Evolutionary conservation across 495 filamentous ascomycete genomes (phyloP).

Genomic region (Xeromyces bisporus): DNA sequence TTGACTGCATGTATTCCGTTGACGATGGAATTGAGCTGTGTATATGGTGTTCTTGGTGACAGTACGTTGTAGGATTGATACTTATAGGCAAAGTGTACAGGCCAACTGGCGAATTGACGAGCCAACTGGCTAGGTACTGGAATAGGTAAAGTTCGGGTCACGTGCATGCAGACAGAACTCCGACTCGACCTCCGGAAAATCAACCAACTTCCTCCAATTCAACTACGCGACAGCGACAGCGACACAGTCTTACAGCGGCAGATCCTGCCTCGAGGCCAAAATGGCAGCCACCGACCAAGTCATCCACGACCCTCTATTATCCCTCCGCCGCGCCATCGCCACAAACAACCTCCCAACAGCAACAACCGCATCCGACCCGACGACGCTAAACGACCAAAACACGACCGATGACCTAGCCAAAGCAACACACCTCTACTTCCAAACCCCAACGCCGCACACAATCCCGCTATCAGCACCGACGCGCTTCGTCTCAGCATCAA

Average conservation of each 20-base stretch:
- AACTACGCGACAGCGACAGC: no score
- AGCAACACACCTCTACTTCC: conserved; percentile 73
- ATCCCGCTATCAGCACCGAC: conserved; percentile 62
- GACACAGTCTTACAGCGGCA: no score
- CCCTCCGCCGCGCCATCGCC: conserved; percentile 64
- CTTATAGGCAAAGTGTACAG: no score
- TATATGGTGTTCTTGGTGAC: no score
- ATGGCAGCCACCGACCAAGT: conserved; percentile 21
- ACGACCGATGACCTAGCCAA: conserved; percentile 44
- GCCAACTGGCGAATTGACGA: no score
- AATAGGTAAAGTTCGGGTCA: no score
- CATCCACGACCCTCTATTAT: conserved; percentile 54
- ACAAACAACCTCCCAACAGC: conserved; percentile 46
- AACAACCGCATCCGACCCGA: conserved; percentile 46
- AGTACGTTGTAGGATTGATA: no score
- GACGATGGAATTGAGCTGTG: neutral
- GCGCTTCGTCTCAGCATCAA: conserved; percentile 54
- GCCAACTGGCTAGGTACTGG: no score
- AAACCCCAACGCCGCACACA: conserved; percentile 39
- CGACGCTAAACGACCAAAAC: conserved; percentile 18
- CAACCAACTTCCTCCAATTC: no score
- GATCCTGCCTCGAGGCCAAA: no score
- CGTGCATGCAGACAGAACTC: no score
- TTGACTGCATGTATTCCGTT: neutral
- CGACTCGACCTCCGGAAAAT: no score